These are phyloP conservation scores for Diplosphaera chodatii DNA, from an alignment of 139 green algal genomes.

Conservation along the genomic window DNA sequence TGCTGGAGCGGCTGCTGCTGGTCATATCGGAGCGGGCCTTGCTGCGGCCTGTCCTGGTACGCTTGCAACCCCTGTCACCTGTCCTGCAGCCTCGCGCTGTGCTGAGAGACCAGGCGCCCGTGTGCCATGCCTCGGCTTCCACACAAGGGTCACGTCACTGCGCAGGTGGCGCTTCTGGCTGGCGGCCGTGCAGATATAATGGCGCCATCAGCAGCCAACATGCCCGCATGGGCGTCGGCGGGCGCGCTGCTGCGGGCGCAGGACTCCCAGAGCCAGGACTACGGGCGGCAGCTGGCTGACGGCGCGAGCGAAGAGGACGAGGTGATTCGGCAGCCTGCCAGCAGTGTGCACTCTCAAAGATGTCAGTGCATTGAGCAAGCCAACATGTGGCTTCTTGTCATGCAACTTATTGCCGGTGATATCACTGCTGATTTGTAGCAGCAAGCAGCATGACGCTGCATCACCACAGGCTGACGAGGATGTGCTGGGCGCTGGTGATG, in stretches of 20 bases:
- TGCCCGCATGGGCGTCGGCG: conserved; percentile 1
- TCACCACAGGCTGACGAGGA: background rate
- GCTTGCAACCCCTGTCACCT: too few relatives aligned
- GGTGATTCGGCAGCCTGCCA: background rate
- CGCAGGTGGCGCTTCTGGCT: conserved; percentile 42
- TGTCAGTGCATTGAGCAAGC: too few relatives aligned
- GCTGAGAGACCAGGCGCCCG: too few relatives aligned
- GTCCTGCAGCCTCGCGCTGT: too few relatives aligned
- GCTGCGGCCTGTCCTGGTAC: conserved; percentile 39
- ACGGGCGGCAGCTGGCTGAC: background rate
- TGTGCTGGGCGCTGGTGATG: background rate
- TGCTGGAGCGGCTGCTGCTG: conserved; percentile 70
- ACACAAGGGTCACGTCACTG: too few relatives aligned
- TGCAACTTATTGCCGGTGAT: too few relatives aligned
- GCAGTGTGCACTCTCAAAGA: background rate
- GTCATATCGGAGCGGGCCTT: conserved; percentile 46
- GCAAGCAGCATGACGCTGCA: too few relatives aligned
- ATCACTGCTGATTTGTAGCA: too few relatives aligned
- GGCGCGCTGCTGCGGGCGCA: background rate
- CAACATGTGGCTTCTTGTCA: too few relatives aligned
- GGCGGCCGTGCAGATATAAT: conserved; percentile 2
- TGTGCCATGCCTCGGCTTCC: too few relatives aligned
- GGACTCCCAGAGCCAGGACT: background rate
- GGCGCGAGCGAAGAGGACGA: background rate
- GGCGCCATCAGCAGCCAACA: background rate